Base-by-base conservation (phyloP, 305 asterid genomes). In the Fraxinus latifolia region DNA sequence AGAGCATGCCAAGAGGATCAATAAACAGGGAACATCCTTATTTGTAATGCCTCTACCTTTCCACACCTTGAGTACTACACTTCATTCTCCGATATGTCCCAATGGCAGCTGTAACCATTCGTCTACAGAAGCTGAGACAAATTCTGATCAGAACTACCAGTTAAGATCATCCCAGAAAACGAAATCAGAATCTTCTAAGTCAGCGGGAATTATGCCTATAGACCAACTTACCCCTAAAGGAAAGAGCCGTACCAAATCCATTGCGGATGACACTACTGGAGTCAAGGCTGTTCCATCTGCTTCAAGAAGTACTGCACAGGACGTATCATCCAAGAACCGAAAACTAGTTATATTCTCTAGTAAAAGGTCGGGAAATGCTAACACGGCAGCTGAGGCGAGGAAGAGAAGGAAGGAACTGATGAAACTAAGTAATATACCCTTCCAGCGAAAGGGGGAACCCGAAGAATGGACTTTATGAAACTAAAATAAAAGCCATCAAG, bases 41-140 rank as follows among this genome's bases (percentile, higher is more conserved):
- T 80, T 82, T 73, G 70, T 92, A 36, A 65, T 84, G 79, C 96
- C 96, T 1, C 65, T 88, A 11, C 90, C 93, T 1, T 77, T 82
- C 27, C 83, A 81, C 42, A 15, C 87, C 77, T 83, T 75, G 4
- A 7, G 44, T 2, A 72, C 11, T 76, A 70, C 79, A 2, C 39
- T 14, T 37, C 80, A 68, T 47, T 55, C 83, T 62, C 84, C 75
- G 29, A 58, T 81, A 5, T 67, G 34, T 15, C 75, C 55, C 34
- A 44, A 79, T 2, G 85, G 80, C 6, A 81, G 85, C 81, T 65
- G 76, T 3, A 65, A 80, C 14, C 84, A 79, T n/a, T 77, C 87
- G 21, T 77, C 87, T 76, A 80, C 86, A 9, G 81, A 32, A 3
- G 7, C 85, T 14, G 67, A 7, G 62, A 77, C 33, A 15, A 79